A percentile compares a stretch with the other conserved stretches of the same genome.
phyloP scores from a whole-genome alignment of 306 rosid species.

The Vicia faba region DNA sequence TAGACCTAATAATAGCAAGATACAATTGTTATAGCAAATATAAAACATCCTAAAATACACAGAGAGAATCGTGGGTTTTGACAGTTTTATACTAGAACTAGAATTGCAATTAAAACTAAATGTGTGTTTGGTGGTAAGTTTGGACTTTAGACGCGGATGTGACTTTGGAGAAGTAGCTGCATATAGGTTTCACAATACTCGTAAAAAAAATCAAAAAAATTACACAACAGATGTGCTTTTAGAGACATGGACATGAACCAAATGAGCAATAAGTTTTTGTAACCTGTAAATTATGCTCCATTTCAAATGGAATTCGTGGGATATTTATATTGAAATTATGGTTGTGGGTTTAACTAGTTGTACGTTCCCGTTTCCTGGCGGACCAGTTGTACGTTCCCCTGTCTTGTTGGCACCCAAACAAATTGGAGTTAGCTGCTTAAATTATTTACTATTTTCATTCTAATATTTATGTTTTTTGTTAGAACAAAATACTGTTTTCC shows the following conservation, averaged over 20 bases:
- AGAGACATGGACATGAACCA: too few relatives aligned
- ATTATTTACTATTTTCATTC: not conserved
- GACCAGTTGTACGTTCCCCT: not conserved
- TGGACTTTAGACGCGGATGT: too few relatives aligned
- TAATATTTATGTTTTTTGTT: not conserved
- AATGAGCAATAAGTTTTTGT: not conserved
- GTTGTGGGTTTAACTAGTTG: not conserved
- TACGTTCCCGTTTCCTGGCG: too few relatives aligned
- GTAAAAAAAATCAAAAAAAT: too few relatives aligned
- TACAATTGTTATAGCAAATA: too few relatives aligned
- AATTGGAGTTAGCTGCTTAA: slow-evolving; percentile 1
- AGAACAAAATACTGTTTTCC: not conserved
- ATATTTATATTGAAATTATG: not conserved
- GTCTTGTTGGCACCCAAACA: not conserved
- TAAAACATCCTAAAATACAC: too few relatives aligned
- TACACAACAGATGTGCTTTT: too few relatives aligned
- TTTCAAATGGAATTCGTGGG: not conserved
- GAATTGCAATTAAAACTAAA: not conserved
- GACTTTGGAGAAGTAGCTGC: too few relatives aligned
- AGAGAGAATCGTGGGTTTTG: too few relatives aligned
- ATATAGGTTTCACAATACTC: too few relatives aligned
- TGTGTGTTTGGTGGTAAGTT: too few relatives aligned
- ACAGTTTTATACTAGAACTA: not conserved
- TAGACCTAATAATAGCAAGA: too few relatives aligned
- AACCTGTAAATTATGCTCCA: not conserved